phyloP scores from a whole-genome alignment of 163 green algal genomes.

The Scenedesmus sp. region DNA sequence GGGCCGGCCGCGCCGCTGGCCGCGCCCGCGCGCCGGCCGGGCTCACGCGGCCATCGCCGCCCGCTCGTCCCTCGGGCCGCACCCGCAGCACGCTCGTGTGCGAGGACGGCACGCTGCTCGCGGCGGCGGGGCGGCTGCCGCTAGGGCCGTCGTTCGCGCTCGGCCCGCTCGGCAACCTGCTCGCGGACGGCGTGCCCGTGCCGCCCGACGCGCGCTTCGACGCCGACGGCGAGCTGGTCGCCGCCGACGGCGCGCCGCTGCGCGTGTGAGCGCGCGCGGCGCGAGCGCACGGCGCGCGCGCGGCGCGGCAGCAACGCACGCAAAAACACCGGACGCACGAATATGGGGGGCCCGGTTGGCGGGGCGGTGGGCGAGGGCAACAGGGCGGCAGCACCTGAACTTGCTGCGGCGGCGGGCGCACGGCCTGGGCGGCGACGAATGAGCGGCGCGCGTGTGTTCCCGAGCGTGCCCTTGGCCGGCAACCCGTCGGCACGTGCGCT shows the following conservation, averaged over 20 bases:
- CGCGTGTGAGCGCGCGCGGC: no score
- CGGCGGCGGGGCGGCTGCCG: not conserved
- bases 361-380: no score
- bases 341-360: not conserved
- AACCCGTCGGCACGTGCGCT: no score
- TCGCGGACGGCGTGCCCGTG: not conserved
- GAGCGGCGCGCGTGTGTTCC: not conserved
- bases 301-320: no score
- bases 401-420: no score
- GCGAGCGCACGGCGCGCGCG: no score
- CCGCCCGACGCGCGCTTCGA: not conserved
- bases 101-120: not conserved
- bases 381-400: no score
- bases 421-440: not conserved
- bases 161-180: conserved; percentile 16
- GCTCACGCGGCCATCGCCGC: no score
- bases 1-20: not conserved
- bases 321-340: no score
- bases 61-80: no score
- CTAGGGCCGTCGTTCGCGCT: not conserved
- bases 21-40: no score
- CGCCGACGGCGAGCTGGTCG: not conserved
- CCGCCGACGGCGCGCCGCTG: not conserved
- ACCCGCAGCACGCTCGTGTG: not conserved
- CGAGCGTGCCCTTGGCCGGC: no score